A percentile compares a stretch with the other conserved stretches of the same genome.
phyloP scores from a whole-genome alignment of 2,329 filamentous ascomycete genomes.

The Botrytis cinerea region DNA sequence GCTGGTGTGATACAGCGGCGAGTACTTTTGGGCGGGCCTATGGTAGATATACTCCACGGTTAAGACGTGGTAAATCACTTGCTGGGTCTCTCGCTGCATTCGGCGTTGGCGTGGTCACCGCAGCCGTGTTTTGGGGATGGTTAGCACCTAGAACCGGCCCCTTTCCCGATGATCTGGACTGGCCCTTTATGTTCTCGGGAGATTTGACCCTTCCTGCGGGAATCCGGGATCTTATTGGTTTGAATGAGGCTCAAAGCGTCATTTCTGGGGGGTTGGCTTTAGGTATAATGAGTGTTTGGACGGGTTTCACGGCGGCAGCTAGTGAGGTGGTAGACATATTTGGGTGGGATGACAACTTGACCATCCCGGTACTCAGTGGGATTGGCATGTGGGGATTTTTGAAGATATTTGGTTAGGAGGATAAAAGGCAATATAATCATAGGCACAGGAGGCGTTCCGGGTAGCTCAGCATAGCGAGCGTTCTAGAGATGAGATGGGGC shows the following conservation, averaged over 20 bases:
- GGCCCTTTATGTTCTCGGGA: slow-evolving; percentile 81
- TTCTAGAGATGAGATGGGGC: slow-evolving; percentile 15
- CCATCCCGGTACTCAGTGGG: slow-evolving; percentile 89
- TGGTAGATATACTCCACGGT: slow-evolving; percentile 82
- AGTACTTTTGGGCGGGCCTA: slow-evolving; percentile 91
- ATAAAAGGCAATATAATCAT: slow-evolving; percentile 16
- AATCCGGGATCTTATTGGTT: slow-evolving; percentile 60
- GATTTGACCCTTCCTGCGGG: slow-evolving; percentile 67
- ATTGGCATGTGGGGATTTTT: slow-evolving; percentile 89
- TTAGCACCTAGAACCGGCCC: slow-evolving; percentile 69
- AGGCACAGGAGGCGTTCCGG: slow-evolving; percentile 21
- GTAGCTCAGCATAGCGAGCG: slow-evolving; percentile 17
- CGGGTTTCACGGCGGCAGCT: slow-evolving; percentile 82
- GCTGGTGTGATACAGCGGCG: slow-evolving; percentile 97
- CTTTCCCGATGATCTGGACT: slow-evolving; percentile 67
- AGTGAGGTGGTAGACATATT: slow-evolving; percentile 92
- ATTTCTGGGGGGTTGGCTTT: slow-evolving; percentile 74
- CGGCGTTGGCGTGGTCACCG: slow-evolving; percentile 77
- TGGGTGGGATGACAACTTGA: slow-evolving; percentile 96
- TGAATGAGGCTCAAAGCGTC: slow-evolving; percentile 58
- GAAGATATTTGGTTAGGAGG: slow-evolving; percentile 69
- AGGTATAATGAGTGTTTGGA: slow-evolving; percentile 78
- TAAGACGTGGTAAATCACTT: slow-evolving; percentile 86
- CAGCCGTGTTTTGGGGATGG: slow-evolving; percentile 85
- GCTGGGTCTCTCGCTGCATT: slow-evolving; percentile 87